A percentile compares a stretch with the other conserved stretches of the same genome.
Conservation (phyloP, 305 asterid genomes). For the Salvia sclarea region DNA sequence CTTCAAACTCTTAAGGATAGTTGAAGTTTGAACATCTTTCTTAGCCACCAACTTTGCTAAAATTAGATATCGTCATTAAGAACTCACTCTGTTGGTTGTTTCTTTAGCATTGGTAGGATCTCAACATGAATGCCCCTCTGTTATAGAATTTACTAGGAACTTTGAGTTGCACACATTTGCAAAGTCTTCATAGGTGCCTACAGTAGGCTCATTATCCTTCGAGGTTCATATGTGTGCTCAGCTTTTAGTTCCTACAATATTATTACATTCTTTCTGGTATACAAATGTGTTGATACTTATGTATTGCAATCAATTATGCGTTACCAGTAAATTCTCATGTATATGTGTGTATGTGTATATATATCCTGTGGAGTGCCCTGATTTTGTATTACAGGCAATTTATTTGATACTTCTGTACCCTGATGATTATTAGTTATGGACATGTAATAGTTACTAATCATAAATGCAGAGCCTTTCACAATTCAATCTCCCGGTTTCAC, state of each 20-base stretch:
- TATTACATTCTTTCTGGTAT: not conserved
- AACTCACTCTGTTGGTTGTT: not conserved
- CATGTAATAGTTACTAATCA: constrained; percentile 25
- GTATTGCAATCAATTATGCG: constrained; percentile 5
- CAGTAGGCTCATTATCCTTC: not conserved
- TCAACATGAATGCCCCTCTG: constrained; percentile 8
- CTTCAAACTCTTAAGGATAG: not conserved
- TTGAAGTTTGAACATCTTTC: not conserved
- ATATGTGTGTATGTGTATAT: not conserved
- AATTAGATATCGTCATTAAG: not conserved
- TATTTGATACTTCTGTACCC: constrained; percentile 23
- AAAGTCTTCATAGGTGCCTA: not conserved
- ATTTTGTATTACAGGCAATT: constrained; percentile 16
- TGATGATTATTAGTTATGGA: constrained; percentile 9
- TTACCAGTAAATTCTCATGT: not conserved
- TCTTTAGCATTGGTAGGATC: constrained; percentile 2
- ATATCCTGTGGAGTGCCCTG: not conserved
- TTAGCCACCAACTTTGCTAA: not conserved
- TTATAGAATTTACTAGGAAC: constrained; percentile 10
- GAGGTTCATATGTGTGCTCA: not conserved
- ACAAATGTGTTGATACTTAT: not conserved
- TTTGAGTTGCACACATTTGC: not conserved
- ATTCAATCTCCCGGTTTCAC: constrained; percentile 91
- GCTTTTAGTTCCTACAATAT: not conserved
- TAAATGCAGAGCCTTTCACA: constrained; percentile 93